A percentile compares a stretch with the other conserved stretches of the same genome.
These are phyloP conservation scores for Hapsidospora chrysogenum DNA, from an alignment of 495 filamentous ascomycete species.

Conservation along the genomic window DNA sequence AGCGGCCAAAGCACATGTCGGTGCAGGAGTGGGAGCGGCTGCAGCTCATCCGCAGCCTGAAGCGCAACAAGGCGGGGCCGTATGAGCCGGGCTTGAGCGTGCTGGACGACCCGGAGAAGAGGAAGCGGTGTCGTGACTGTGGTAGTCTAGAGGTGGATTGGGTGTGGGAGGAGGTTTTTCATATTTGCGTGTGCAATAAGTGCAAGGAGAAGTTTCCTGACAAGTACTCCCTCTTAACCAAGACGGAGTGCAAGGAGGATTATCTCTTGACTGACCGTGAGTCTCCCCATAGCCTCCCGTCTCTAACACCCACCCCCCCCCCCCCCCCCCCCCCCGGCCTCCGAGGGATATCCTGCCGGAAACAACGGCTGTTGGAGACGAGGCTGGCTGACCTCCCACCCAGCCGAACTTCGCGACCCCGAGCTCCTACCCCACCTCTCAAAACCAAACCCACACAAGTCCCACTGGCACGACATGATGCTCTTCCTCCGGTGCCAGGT, in stretches of 20 bases:
- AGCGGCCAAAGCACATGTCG: conserved; percentile 59
- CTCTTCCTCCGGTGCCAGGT: conserved; percentile 87
- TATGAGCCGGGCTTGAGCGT: conserved; percentile 76
- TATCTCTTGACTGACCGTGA: conserved; percentile 87
- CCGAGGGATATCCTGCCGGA: background rate
- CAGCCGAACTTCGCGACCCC: conserved; percentile 70
- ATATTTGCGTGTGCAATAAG: conserved; percentile 46
- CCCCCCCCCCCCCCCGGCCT: too few relatives aligned
- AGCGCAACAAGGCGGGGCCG: conserved; percentile 58
- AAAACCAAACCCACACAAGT: conserved; percentile 86
- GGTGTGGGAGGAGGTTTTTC: conserved; percentile 76
- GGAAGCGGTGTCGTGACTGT: conserved; percentile 74
- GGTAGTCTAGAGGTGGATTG: conserved; percentile 74
- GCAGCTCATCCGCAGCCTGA: conserved; percentile 49
- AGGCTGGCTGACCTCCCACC: conserved; percentile 2
- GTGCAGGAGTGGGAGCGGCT: conserved; percentile 82
- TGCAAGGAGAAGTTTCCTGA: conserved; percentile 86
- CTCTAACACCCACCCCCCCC: too few relatives aligned
- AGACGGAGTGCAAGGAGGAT: conserved; percentile 90
- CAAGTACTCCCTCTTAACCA: conserved; percentile 84
- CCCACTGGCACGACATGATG: conserved; percentile 97
- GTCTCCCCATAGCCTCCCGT: conserved; percentile 10
- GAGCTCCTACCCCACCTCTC: conserved; percentile 77
- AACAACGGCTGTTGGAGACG: background rate
- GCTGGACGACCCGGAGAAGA: conserved; percentile 39